Evolutionary conservation across 176 grass and related monocot species (phyloP).

Genomic region (Zea mays): DNA sequence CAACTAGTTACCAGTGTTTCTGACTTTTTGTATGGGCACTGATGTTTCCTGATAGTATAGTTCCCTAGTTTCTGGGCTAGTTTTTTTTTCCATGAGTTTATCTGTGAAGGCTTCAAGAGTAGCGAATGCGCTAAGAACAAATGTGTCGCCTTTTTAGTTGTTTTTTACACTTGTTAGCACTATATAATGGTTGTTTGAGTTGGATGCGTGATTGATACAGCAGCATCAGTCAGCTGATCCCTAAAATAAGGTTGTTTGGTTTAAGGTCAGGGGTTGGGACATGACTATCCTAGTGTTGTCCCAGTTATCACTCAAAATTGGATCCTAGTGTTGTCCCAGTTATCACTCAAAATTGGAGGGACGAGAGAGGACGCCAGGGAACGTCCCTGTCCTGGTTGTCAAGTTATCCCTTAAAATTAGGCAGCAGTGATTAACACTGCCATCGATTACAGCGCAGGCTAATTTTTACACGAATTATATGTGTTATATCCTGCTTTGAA

Average conservation of each 20-base stretch:
- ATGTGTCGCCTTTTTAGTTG: neutral
- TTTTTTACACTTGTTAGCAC: neutral
- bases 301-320: no score
- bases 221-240: neutral
- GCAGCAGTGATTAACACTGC: neutral
- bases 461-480: neutral
- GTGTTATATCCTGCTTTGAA: neutral
- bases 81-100: neutral
- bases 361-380: no score
- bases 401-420: no score
- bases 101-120: neutral
- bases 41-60: neutral
- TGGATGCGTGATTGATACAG: neutral
- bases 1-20: conserved; percentile 14
- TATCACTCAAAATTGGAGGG: no score
- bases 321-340: no score
- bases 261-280: no score
- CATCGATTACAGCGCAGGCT: neutral
- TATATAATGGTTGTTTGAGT: no score
- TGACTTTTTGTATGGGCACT: neutral
- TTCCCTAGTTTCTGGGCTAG: neutral
- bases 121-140: neutral
- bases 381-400: no score
- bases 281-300: no score
- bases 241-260: no score